These are phyloP conservation scores for Cladophialophora yegresii DNA, from an alignment of 2,329 filamentous ascomycete species.

Conservation along the genomic window DNA sequence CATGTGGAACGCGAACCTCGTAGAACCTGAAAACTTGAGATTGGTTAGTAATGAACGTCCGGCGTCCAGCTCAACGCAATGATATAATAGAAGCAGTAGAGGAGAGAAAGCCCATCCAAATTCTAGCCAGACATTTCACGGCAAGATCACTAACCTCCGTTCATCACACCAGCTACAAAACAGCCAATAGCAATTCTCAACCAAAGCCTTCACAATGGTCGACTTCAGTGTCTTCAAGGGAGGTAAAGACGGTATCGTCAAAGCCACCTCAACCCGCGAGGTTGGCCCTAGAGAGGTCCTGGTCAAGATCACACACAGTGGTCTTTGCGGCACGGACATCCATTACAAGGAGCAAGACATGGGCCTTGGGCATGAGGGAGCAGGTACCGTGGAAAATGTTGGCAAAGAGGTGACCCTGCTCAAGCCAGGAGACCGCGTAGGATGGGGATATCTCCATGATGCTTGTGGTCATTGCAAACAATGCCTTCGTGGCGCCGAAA, in stretches of 20 bases:
- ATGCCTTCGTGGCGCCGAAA: slow-evolving; percentile 34
- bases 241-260: slow-evolving; percentile 58
- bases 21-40: neutral
- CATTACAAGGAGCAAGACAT: slow-evolving; percentile 34
- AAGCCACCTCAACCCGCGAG: slow-evolving; percentile 51
- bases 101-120: too few relatives aligned
- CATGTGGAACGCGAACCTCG: neutral
- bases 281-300: slow-evolving; percentile 59
- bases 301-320: slow-evolving; percentile 65
- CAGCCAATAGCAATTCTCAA: neutral
- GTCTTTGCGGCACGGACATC: slow-evolving; percentile 64
- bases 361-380: slow-evolving; percentile 38
- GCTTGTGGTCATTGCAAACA: slow-evolving; percentile 44
- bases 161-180: neutral
- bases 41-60: neutral
- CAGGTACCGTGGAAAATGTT: slow-evolving; percentile 35
- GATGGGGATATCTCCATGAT: slow-evolving; percentile 47
- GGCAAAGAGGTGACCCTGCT: slow-evolving; percentile 39
- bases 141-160: neutral
- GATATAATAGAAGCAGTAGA: neutral
- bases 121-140: neutral
- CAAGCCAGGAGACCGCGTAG: slow-evolving; percentile 46
- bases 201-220: slow-evolving; percentile 29
- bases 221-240: slow-evolving; percentile 67
- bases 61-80: neutral